Base-by-base conservation (phyloP, 2,329 filamentous ascomycete genomes). In the Cytospora paraplurivora region DNA sequence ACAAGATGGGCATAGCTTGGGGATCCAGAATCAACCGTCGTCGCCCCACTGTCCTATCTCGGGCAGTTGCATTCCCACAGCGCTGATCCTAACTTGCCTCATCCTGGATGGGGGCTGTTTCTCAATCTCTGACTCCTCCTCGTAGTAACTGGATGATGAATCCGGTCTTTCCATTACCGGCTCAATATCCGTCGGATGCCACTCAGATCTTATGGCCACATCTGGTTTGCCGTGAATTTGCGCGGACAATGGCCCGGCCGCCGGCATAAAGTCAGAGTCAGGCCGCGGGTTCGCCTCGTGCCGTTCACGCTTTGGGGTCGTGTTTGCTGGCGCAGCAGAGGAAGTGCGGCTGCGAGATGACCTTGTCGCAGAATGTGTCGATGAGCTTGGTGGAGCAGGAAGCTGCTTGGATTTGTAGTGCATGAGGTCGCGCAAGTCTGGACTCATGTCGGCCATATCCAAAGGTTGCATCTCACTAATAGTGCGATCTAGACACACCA, bases 71-170 rank as follows among this genome's bases (percentile, higher is more conserved):
- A 60, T 67, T 2, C 75, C 75, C n/a, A 76, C 74, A 2, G 75
- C 75, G 51, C 75, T 76, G 66, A 76, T 70, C 52, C 75, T 68
- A 17, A 75, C 70, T 17, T 72, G 71, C 63, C 73, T 74, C 65
- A 74, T 76, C n/a, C 70, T 69, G 35, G 69, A 68, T 21, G 71
- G 64, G 47, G 68, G 61, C 33, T 67, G 66, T 44, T 67, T 52
- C 15, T 69, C 67, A 19, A 67, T 66, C 27, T 68, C 69, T 8
- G 35, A 12, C 17, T 59, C 56, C 3, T 61, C 44, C 37, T 62
- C 35, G 70, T 70, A 37, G 68, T 68, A n/a, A 19, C 41, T 58
- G 50, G 74, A 70, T 1, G 74, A 71, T 44, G 74, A 76, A 62
- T 75, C 73, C 0, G 73, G 73, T 8, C 74, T 68, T 8, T 72